Evolutionary conservation across 2,329 filamentous ascomycete genomes (phyloP), one percentile per base, ranked within the genome.

Genomic region (Scopulariopsis brevicaulis): DNA sequence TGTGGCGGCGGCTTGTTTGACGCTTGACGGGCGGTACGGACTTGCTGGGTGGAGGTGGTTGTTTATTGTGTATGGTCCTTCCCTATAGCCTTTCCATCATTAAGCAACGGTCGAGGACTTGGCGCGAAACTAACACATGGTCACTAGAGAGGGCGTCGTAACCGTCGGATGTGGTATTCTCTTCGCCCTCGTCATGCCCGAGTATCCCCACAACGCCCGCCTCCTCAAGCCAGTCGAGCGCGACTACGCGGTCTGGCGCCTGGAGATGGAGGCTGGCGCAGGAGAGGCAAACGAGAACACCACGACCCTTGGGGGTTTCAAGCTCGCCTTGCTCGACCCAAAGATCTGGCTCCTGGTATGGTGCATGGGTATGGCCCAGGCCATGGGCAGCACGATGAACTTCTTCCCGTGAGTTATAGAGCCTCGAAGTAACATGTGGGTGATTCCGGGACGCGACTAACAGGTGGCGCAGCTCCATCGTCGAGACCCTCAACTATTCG

Each of bases 231-330:
- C 61, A 20, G 43, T 61, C 7, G 62, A 66, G 81, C 85, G 66
- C 73, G 77, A 58, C 68, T 67, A 85, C 3, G 83, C 82, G 2
- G 71, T 77, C n/a, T 85, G 81, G 81, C 71, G 83, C 14, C 68
- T 86, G 1, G 79, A 83, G 63, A 80, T 82, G 63, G 83, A 86
- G 65, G 79, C 84, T n/a, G 83, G 83, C n/a, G 77, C 83, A 62
- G 81, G 83, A 60, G 83, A 86, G 65, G 77, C 77, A 55, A 76
- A 73, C 60, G 70, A 80, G 57, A 71, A 83, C 22, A 80, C 84
- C 65, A 79, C 74, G 11, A 75, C 82, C 61, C 72, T 72, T 65
- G 66, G 77, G 20, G 83, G 83, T 0, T 74, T 79, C 12, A 71
- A 66, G 61, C 66, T 80, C 25, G 81, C 81, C 1, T 77, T 83